Percentiles rank a stretch among this genome's conserved stretches.
Conservation (phyloP, 306 rosid species). For the apple (Malus domestica) region DNA sequence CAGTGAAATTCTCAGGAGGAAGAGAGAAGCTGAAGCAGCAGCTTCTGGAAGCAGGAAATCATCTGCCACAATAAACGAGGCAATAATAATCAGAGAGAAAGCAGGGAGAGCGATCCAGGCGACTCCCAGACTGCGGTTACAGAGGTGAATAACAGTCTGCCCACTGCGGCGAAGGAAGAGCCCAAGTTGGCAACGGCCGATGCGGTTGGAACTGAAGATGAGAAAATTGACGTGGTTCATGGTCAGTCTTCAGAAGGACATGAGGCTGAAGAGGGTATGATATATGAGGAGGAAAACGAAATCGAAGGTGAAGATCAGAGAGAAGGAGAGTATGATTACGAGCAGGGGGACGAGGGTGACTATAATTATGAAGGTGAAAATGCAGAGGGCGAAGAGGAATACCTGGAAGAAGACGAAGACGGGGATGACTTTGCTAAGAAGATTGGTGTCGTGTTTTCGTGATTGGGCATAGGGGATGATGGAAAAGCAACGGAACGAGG, state of each 20-base stretch:
- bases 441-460: slow-evolving; percentile 71
- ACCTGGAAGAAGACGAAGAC: slow-evolving; percentile 59
- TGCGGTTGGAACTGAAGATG: slow-evolving; percentile 28
- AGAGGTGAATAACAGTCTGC: slow-evolving; percentile 18
- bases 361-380: slow-evolving; percentile 66
- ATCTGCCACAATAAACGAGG: slow-evolving; percentile 15
- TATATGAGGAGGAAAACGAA: slow-evolving; percentile 40
- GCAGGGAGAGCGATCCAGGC: slow-evolving; percentile 11
- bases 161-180: slow-evolving; percentile 24
- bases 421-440: slow-evolving; percentile 96
- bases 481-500: not conserved
- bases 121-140: slow-evolving; percentile 12
- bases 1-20: slow-evolving; percentile 81
- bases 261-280: slow-evolving; percentile 50
- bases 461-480: slow-evolving; percentile 8
- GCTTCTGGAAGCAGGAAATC: slow-evolving; percentile 33
- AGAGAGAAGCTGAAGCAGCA: slow-evolving; percentile 46
- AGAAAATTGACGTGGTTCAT: slow-evolving; percentile 20
- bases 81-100: slow-evolving; percentile 26
- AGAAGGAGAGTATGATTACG: slow-evolving; percentile 71
- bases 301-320: slow-evolving; percentile 56
- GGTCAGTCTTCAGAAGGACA: slow-evolving; percentile 23
- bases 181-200: slow-evolving; percentile 29
- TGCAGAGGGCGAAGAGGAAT: slow-evolving; percentile 60
- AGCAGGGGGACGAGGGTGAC: slow-evolving; percentile 72